Base-by-base conservation (phyloP, 2,329 filamentous ascomycete genomes). In the Nemania serpens region DNA sequence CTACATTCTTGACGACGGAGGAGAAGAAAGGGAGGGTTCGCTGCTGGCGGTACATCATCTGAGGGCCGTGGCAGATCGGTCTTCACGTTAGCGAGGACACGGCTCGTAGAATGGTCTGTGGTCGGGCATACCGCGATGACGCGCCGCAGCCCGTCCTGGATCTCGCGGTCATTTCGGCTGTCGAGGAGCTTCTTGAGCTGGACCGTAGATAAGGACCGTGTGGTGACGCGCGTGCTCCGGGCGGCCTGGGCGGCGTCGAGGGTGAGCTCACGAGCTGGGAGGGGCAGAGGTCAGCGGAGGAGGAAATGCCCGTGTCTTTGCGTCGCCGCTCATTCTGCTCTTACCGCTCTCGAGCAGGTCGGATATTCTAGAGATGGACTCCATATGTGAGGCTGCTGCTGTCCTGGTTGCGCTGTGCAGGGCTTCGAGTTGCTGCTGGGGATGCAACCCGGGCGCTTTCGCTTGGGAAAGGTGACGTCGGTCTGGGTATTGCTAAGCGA, bases 1-100 rank as follows among this genome's bases (percentile, higher is more conserved):
- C 94, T 61, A 97, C 92, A 70, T 98, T 99, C 80, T 99, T 99
- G 75, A 99, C 92, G 57, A 99, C 91, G 22, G 93, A 91, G n/a
- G 94, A 96, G 82, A 99, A 99, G 82, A 94, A 96, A 20, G 91
- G 88, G 2, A 96, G 83, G 59, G 93, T 97, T 68, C 91, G 89
- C 75, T 96, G 91, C 69, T 91, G 88, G 68, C 88, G 88, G 79
- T 97, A 98, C 87, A 97, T 96, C 90, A 98, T 94, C 92, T 97
- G 72, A 41, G 15, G 11, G 11, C 11, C 15, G 15, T 39, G 4
- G 36, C 15, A 7, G 25, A 29, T 29, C 25, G 25, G 25, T 7
- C 25, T 29, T 29, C 4, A 29, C 25, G 36, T 39, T 39, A 64
- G 61, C 29, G 43, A 62, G 29, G 20, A n/a, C 11, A 22, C 22